Conservation (phyloP, 129 eudicot species). For the Rutidosis leptorrhynchoides region DNA sequence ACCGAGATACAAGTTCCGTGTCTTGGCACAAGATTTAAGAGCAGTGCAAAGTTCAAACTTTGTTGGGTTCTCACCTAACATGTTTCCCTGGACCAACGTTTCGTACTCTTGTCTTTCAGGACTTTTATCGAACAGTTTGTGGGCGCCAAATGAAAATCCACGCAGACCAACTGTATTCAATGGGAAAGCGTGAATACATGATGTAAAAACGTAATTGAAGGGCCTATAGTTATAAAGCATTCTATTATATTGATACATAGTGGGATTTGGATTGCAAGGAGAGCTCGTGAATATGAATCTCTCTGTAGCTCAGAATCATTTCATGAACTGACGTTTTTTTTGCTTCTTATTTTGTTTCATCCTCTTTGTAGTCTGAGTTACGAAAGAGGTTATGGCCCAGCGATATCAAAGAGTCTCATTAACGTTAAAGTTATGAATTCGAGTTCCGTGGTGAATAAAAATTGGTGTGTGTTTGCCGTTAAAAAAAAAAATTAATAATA, state of each 20-base stretch:
- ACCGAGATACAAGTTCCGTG: slow-evolving; percentile 32
- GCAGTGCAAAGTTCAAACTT: slow-evolving; percentile 29
- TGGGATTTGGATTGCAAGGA: too few species aligned
- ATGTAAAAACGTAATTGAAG: neutral
- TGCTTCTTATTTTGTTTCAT: too few species aligned
- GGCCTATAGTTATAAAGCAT: slow-evolving; percentile 7
- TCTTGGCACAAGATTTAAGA: slow-evolving; percentile 39
- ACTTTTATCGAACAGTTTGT: slow-evolving; percentile 28
- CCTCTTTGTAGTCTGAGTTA: too few species aligned
- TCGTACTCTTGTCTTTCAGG: slow-evolving; percentile 1
- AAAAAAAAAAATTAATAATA: too few species aligned
- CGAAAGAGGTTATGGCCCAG: too few species aligned
- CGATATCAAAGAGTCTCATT: too few species aligned
- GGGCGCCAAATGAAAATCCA: slow-evolving; percentile 21
- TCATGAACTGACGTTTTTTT: too few species aligned
- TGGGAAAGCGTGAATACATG: slow-evolving; percentile 2
- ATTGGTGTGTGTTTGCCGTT: too few species aligned
- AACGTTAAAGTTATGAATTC: too few species aligned
- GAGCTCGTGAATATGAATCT: too few species aligned
- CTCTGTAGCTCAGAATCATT: too few species aligned
- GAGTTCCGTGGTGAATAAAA: too few species aligned
- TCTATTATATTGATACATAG: neutral
- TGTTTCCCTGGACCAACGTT: slow-evolving; percentile 4
- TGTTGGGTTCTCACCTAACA: slow-evolving; percentile 23
- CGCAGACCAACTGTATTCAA: neutral